These are phyloP conservation scores for Oemleria cerasiformis DNA, from an alignment of 306 rosid genomes.

Conservation along the genomic window DNA sequence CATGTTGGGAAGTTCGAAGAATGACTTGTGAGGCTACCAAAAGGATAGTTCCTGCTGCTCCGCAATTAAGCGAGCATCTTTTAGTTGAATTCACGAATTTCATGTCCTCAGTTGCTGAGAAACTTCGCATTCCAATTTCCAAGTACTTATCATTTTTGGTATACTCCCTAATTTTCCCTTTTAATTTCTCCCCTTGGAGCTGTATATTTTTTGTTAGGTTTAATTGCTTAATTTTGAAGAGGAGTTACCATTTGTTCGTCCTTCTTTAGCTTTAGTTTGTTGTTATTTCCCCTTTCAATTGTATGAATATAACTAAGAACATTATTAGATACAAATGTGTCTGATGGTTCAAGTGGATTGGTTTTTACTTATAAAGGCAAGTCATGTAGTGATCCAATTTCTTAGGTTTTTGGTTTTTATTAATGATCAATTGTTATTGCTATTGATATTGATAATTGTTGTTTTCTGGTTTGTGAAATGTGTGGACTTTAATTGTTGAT, in stretches of 20 bases:
- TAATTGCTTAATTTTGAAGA: not conserved
- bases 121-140: conserved; percentile 39
- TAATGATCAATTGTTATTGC: too few species aligned
- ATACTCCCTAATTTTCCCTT: not conserved
- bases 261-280: conserved; percentile 5
- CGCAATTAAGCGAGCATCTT: conserved; percentile 61
- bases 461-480: too few species aligned
- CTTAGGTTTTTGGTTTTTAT: too few species aligned
- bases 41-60: conserved; percentile 63
- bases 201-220: not conserved
- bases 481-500: too few species aligned
- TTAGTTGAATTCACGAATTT: conserved; percentile 63
- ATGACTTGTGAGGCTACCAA: conserved; percentile 46
- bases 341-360: not conserved
- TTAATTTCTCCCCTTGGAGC: not conserved
- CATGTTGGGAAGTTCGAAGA: conserved; percentile 78
- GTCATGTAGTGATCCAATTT: too few species aligned
- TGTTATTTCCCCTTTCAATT: not conserved
- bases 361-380: not conserved
- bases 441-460: too few species aligned
- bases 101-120: conserved; percentile 69
- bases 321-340: not conserved
- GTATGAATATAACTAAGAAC: not conserved
- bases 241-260: not conserved
- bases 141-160: conserved; percentile 44